These are phyloP conservation scores for Silene conica DNA, from an alignment of 148 eudicot species.

Conservation along the genomic window DNA sequence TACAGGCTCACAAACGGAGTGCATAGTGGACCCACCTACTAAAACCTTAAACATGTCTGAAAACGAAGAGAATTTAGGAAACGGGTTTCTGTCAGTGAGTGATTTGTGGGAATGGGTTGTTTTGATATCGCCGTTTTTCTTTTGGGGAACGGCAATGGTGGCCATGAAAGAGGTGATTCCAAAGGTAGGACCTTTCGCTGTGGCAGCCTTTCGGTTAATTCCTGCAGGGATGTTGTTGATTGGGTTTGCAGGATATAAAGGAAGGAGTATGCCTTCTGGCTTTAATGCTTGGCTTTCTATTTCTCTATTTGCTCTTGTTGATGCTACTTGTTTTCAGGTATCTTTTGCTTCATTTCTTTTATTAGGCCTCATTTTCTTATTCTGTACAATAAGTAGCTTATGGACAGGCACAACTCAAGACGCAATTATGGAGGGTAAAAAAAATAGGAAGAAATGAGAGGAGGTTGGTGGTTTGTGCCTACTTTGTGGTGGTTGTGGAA, in stretches of 20 bases:
- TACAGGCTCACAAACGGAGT: no score
- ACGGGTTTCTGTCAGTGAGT: slow-evolving; percentile 17
- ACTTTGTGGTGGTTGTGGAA: no score
- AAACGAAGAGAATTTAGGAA: slow-evolving; percentile 18
- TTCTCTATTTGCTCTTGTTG: slow-evolving; percentile 69
- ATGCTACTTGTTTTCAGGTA: slow-evolving; percentile 95
- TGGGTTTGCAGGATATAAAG: slow-evolving; percentile 57
- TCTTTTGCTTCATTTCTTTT: background rate
- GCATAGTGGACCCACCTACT: background rate
- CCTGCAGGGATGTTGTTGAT: slow-evolving; percentile 81
- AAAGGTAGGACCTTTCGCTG: slow-evolving; percentile 69
- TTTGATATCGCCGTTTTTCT: slow-evolving; percentile 88
- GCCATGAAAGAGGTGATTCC: slow-evolving; percentile 97
- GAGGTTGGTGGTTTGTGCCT: no score
- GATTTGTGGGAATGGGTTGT: slow-evolving; percentile 63
- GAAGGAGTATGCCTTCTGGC: slow-evolving; percentile 70
- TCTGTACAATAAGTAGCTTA: no score
- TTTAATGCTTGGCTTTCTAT: slow-evolving; percentile 77
- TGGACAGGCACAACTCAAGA: no score
- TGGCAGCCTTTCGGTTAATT: slow-evolving; percentile 66
- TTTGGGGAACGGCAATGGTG: slow-evolving; percentile 99
- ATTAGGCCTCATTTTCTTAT: no score
- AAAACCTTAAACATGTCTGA: background rate
- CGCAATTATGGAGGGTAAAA: no score
- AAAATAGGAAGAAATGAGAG: no score